Evolutionary conservation across 192 early-diverging fungal species (phyloP).

Genomic region (Hyaloraphidium curvatum): DNA sequence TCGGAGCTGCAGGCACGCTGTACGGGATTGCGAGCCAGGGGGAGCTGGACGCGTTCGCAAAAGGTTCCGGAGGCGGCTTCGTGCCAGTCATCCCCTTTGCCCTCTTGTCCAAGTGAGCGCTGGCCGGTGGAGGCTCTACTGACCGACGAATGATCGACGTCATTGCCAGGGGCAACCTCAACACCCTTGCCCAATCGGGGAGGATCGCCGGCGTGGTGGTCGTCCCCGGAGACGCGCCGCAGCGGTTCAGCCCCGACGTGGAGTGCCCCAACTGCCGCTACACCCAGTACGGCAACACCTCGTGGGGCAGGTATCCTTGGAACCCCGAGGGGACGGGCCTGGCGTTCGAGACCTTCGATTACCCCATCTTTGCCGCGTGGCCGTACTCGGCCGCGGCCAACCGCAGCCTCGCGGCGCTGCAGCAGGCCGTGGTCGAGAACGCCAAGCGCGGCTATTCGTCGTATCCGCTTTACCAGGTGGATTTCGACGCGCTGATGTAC

Average conservation of each 20-base stretch:
- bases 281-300: constrained; percentile 38
- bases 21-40: neutral
- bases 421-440: constrained; percentile 29
- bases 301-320: constrained; percentile 29
- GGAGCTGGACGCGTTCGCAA: neutral
- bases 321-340: constrained; percentile 51
- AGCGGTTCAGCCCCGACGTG: constrained; percentile 23
- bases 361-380: constrained; percentile 43
- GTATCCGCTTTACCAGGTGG: constrained; percentile 46
- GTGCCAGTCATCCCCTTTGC: constrained; percentile 34
- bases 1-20: neutral
- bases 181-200: constrained; percentile 17
- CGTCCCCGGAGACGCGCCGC: constrained; percentile 17
- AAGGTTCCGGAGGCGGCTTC: neutral
- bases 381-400: constrained; percentile 11
- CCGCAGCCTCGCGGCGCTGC: constrained; percentile 6
- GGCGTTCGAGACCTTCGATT: constrained; percentile 28
- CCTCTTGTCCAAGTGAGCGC: constrained; percentile 32
- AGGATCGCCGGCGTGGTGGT: constrained; percentile 38
- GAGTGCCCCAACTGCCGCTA: constrained; percentile 48
- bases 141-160: neutral
- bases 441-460: constrained; percentile 17
- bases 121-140: neutral
- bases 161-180: constrained; percentile 23
- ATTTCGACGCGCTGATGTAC: constrained; percentile 54